phyloP scores from a whole-genome alignment of 306 rosid species.

The Vigna reflexopilosa region DNA sequence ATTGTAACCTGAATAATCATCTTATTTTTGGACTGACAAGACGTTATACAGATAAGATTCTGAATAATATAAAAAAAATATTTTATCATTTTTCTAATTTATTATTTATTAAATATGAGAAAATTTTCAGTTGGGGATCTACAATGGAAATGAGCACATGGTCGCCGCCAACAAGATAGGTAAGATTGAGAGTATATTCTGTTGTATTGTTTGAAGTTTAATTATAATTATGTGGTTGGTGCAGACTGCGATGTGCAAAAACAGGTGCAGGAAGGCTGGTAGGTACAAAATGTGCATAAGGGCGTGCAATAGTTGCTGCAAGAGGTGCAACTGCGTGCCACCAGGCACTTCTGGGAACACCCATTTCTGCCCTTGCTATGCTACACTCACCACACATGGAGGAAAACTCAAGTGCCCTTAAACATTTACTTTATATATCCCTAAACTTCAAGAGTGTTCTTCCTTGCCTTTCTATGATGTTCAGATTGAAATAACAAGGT shows the following conservation, averaged over 20 bases:
- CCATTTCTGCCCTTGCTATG: slow-evolving; percentile 55
- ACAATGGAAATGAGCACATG: slow-evolving; percentile 35
- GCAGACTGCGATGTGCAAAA: slow-evolving; percentile 47
- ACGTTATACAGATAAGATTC: not conserved
- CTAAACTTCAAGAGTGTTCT: too few relatives aligned
- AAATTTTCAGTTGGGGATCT: slow-evolving; percentile 41
- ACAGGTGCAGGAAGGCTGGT: slow-evolving; percentile 50
- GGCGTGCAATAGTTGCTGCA: slow-evolving; percentile 52
- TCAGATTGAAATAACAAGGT: too few relatives aligned
- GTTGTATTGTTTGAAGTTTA: not conserved
- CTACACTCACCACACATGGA: slow-evolving; percentile 40
- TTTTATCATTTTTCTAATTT: not conserved
- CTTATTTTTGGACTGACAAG: too few relatives aligned
- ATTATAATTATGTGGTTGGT: not conserved
- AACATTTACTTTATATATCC: too few relatives aligned
- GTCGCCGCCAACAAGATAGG: slow-evolving; percentile 45
- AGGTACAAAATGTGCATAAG: slow-evolving; percentile 44
- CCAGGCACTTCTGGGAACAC: slow-evolving; percentile 48
- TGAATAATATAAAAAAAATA: not conserved
- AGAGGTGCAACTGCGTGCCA: slow-evolving; percentile 55
- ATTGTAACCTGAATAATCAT: too few relatives aligned
- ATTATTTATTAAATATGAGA: not conserved
- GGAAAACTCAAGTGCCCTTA: slow-evolving; percentile 58
- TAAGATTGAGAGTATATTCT: slow-evolving; percentile 15
- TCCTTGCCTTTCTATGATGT: too few relatives aligned